Conservation (phyloP, 371 early-diverging fungal genomes). For the Mortierella sp. region DNA sequence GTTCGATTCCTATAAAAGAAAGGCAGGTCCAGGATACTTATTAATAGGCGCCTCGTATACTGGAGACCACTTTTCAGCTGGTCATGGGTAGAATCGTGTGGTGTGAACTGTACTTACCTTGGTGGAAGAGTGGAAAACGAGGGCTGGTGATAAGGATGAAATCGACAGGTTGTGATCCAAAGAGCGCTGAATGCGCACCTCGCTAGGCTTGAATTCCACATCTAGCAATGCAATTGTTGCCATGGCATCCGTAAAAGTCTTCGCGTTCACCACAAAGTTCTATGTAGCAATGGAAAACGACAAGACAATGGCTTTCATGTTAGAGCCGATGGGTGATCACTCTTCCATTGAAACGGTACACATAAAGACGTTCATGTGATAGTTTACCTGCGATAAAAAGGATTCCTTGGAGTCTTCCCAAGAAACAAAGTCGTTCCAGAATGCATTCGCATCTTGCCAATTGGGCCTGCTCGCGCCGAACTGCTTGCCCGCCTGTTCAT, state of each 20-base stretch:
- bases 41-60: background rate
- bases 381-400: constrained; percentile 58
- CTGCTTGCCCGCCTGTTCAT: constrained; percentile 30
- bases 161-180: constrained; percentile 37
- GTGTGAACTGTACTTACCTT: constrained; percentile 34
- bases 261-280: constrained; percentile 59
- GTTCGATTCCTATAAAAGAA: constrained; percentile 10
- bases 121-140: constrained; percentile 58
- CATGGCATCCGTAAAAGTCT: constrained; percentile 54
- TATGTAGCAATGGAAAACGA: constrained; percentile 18
- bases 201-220: constrained; percentile 53
- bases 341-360: background rate
- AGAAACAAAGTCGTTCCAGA: constrained; percentile 65
- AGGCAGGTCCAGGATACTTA: background rate
- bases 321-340: background rate
- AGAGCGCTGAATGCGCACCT: constrained; percentile 29
- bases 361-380: background rate
- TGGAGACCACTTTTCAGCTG: too few species aligned
- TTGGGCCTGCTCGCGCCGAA: too few species aligned
- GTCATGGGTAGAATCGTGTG: too few species aligned
- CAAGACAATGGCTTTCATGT: background rate
- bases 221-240: constrained; percentile 60
- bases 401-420: constrained; percentile 31
- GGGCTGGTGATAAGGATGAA: constrained; percentile 48
- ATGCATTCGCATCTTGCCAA: constrained; percentile 44